Conservation (phyloP, 2,329 filamentous ascomycete genomes). For the Parastagonospora avenae region DNA sequence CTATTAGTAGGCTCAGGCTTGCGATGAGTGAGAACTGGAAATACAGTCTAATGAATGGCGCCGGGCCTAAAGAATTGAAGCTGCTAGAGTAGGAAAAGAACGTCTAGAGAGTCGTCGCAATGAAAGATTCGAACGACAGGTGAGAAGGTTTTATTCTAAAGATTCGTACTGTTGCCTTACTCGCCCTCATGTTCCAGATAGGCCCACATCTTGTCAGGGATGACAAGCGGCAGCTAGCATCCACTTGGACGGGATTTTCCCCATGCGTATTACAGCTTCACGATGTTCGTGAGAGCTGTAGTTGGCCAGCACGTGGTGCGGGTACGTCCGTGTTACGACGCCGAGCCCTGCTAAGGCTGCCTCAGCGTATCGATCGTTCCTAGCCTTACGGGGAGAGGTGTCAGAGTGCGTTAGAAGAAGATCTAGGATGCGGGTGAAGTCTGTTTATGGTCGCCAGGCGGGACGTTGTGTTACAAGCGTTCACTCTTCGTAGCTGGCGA, state of each 20-base stretch:
- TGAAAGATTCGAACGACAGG: neutral
- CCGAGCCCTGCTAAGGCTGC: neutral
- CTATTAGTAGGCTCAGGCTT: neutral
- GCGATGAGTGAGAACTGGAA: conserved; percentile 11
- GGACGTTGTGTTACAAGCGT: neutral
- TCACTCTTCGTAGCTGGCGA: conserved; percentile 4
- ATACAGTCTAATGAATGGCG: neutral
- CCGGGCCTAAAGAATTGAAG: neutral
- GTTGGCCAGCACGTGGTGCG: neutral
- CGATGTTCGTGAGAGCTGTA: neutral
- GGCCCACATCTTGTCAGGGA: conserved; percentile 7
- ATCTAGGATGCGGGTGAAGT: conserved; percentile 2
- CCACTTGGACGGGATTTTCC: neutral
- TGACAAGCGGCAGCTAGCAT: neutral
- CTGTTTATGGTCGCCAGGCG: neutral
- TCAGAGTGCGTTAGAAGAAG: conserved; percentile 4
- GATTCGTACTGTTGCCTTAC: neutral
- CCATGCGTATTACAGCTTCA: neutral
- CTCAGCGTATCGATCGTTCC: neutral
- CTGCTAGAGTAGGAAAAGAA: neutral
- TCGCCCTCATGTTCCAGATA: conserved; percentile 1
- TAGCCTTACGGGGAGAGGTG: neutral
- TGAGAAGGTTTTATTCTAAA: conserved; percentile 2
- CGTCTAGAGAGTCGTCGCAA: neutral
- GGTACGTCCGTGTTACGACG: neutral